A percentile compares a stretch with the other conserved stretches of the same genome.
Evolutionary conservation across 1,284 basidiomycete species (phyloP).

Genomic region (Apiotrichum mycotoxinovorans): DNA sequence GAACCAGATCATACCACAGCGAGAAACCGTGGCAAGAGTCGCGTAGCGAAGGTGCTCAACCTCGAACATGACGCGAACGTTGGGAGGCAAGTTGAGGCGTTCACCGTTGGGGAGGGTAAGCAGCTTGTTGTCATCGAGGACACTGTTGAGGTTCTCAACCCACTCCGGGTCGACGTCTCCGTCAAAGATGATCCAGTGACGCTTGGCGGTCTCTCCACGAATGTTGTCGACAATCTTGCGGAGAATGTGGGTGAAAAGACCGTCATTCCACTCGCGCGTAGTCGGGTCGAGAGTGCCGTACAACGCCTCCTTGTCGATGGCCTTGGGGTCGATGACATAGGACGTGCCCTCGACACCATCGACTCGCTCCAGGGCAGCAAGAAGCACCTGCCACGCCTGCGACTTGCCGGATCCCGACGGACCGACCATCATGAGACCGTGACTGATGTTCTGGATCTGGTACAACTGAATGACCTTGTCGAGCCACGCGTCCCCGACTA

Average conservation of each 20-base stretch:
- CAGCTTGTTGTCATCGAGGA: slow-evolving; percentile 98
- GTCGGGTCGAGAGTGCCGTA: slow-evolving; percentile 97
- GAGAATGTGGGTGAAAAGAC: slow-evolving; percentile 94
- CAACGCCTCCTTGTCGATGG: slow-evolving; percentile 95
- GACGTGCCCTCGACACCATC: slow-evolving; percentile 89
- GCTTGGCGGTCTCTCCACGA: slow-evolving; percentile 90
- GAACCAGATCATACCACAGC: slow-evolving; percentile 99
- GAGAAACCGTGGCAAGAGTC: slow-evolving; percentile 96
- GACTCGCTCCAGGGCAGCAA: slow-evolving; percentile 83
- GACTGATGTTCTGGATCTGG: slow-evolving; percentile 99
- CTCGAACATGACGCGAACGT: slow-evolving; percentile 99
- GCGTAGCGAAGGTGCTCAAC: slow-evolving; percentile 98
- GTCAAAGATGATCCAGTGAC: slow-evolving; percentile 99
- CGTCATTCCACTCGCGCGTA: slow-evolving; percentile 99
- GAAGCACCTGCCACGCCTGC: slow-evolving; percentile 91
- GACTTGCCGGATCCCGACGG: slow-evolving; percentile 96
- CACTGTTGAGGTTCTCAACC: slow-evolving; percentile 96
- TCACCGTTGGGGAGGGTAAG: slow-evolving; percentile 97
- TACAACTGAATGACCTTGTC: slow-evolving; percentile 96
- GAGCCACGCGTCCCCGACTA: slow-evolving; percentile 84
- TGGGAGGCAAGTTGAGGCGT: slow-evolving; percentile 91
- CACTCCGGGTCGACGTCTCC: slow-evolving; percentile 99
- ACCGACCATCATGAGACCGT: slow-evolving; percentile 99
- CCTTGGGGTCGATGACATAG: slow-evolving; percentile 98
- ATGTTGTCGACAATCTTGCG: slow-evolving; percentile 98